Base-by-base conservation (phyloP, 371 early-diverging fungal genomes). In the Syncephalastrum monosporum region DNA sequence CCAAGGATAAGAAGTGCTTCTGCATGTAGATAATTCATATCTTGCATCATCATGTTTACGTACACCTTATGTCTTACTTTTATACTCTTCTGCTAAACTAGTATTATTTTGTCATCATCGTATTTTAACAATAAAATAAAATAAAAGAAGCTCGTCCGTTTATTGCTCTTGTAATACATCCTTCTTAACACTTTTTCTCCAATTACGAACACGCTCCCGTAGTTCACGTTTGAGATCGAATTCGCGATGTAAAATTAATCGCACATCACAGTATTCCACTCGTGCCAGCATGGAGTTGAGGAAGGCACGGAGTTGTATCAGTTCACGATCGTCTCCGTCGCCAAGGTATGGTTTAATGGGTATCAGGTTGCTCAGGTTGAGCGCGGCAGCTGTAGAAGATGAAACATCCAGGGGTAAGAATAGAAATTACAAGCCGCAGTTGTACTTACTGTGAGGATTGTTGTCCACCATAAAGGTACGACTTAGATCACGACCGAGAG, bases 341-440 rank as follows among this genome's bases (percentile, higher is more conserved):
- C 77, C 77, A 25, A 64, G 63, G 59, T 65, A 77, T 25, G 74
- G 57, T 63, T 77, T 72, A 43, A 77, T 77, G 33, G 77, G 77
- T 61, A 77, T 77, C 41, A 71, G 55, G 50, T 77, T 77, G 48
- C 74, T 74, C 29, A 77, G 50, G 50, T 77, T 77, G 23, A 77
- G 55, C n/a, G 77, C 68, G 5, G 77, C 77, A 53, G 69, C 77
- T 69, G 51, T 19, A 45, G 10, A n/a, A 17, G 15, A n/a, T 47
- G 16, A 43, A 14, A n/a, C 47, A 10, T 12, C 38, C 38, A 33
- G 38, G 38, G 38, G 38, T 33, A 10, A 33, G 38, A 33, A 33
- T 3, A 33, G 10, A 33, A 0, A 33, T 33, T 2, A 10, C 7
- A 33, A 10, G 12, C 21, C 1, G 2, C 5, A 33, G 12, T 3